phyloP scores from a whole-genome alignment of 768 basidiomycete genomes.

The Suillus plorans region DNA sequence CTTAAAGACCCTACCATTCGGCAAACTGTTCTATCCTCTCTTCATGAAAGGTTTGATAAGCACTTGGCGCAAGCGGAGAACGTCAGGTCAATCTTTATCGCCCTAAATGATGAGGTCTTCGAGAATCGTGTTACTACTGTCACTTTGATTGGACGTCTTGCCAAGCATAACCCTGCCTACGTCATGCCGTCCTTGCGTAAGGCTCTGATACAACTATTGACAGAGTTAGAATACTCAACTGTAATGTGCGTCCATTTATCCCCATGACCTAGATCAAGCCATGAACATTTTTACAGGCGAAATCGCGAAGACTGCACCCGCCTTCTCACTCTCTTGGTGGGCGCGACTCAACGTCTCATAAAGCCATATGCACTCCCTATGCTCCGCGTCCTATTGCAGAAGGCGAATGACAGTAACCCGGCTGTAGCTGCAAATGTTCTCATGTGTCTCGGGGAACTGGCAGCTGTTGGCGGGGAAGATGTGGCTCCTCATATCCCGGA shows the following conservation, averaged over 20 bases:
- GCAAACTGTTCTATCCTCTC: slow-evolving; percentile 77
- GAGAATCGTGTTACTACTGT: slow-evolving; percentile 93
- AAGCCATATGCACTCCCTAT: slow-evolving; percentile 95
- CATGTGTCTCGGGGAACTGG: slow-evolving; percentile 91
- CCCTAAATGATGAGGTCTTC: slow-evolving; percentile 95
- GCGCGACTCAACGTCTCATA: slow-evolving; percentile 90
- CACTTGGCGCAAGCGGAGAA: slow-evolving; percentile 98
- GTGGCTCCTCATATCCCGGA: slow-evolving; percentile 78
- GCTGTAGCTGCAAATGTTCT: slow-evolving; percentile 91
- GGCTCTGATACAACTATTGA: slow-evolving; percentile 91
- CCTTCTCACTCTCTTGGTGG: slow-evolving; percentile 84
- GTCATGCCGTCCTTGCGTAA: slow-evolving; percentile 98
- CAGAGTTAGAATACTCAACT: slow-evolving; percentile 95
- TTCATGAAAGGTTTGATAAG: slow-evolving; percentile 94
- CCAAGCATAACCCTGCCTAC: slow-evolving; percentile 95
- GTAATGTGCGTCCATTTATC: slow-evolving; percentile 58
- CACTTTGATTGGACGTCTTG: slow-evolving; percentile 86
- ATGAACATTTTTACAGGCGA: slow-evolving; percentile 46
- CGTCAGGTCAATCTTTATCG: slow-evolving; percentile 95
- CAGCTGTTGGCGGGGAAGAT: slow-evolving; percentile 92
- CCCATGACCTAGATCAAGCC: background rate
- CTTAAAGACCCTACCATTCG: slow-evolving; percentile 70
- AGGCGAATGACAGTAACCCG: slow-evolving; percentile 82
- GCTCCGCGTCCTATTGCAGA: slow-evolving; percentile 87
- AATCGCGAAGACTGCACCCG: slow-evolving; percentile 91